These are phyloP conservation scores for Vigna hirtella DNA, from an alignment of 306 rosid species.

Conservation along the genomic window DNA sequence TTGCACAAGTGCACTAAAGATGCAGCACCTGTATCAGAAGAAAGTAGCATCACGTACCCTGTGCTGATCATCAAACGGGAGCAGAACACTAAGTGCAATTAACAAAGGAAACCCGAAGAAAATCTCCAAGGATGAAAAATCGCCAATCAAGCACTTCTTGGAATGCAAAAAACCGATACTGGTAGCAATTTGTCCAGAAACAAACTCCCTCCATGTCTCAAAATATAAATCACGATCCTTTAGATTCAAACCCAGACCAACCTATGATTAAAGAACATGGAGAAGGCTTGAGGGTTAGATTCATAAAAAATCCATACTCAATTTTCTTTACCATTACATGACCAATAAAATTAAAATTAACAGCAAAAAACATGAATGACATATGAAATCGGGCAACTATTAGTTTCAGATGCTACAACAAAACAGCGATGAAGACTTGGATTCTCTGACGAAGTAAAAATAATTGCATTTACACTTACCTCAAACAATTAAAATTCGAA, in stretches of 20 bases:
- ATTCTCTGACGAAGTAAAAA: not conserved
- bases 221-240: conserved; percentile 51
- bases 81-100: conserved; percentile 93
- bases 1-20: conserved; percentile 78
- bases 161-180: conserved; percentile 78
- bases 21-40: conserved; percentile 85
- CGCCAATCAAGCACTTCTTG: conserved; percentile 99
- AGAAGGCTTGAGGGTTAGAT: conserved; percentile 16
- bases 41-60: conserved; percentile 79
- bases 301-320: not conserved
- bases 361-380: conserved; percentile 1
- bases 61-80: conserved; percentile 74
- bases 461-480: not conserved
- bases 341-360: not conserved
- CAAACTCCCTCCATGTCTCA: conserved; percentile 80
- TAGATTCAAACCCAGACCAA: conserved; percentile 60
- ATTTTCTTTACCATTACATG: conserved; percentile 6
- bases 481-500: not conserved
- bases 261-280: conserved; percentile 49
- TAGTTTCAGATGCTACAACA: conserved; percentile 1
- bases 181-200: conserved; percentile 83
- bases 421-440: not conserved
- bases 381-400: not conserved
- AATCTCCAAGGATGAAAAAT: conserved; percentile 81
- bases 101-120: conserved; percentile 96